Evolutionary conservation across 2,329 filamentous ascomycete genomes (phyloP), one percentile per base, ranked within the genome.

Genomic region (Pseudopyricularia javanii): DNA sequence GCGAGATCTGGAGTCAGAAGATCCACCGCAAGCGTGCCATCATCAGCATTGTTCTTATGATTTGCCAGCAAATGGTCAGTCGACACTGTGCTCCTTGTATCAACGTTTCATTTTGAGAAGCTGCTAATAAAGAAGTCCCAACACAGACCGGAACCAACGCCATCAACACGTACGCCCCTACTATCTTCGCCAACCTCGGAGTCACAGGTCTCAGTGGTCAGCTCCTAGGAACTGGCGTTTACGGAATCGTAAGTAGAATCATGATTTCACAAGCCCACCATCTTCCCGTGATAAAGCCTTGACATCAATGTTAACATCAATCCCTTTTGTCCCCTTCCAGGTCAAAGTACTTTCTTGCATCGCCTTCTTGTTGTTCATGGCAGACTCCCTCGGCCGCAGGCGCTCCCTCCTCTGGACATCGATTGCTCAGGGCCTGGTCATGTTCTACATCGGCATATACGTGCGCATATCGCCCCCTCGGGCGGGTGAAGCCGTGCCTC

Each of bases 371-470:
- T 63, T 81, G 56, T 80, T 81, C 61, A 72, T 78, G 52, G 78
- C 76, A 53, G 80, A 84, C 63, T 79, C 76, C 2, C 73, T 84
- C 2, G 80, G 80, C 37, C 68, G 74, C 45, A 75, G 80, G 43
- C 67, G 78, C 50, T 67, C 65, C 24, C 70, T 83, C 8, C 69
- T 83, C 28, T 82, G 79, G 78, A 83, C 79, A 0, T 79, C 75
- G 1, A 74, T 82, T 53, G 79, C 75, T 1, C 79, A 82, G 67
- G 80, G 74, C 3, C 59, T 73, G 17, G 71, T 74, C 58, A 85
- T 85, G 82, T 74, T 81, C 61, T 83, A 85, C 63, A 79, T 86
- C 53, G 83, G 81, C 11, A 68, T 84, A 37, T 85, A 85, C 61
- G 74, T 84, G 54, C 74, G 79, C 53, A 74, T 81, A 58, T 64